Evolutionary conservation across 148 eudicot genomes (phyloP), one percentile per base, ranked within the genome.

Genomic region (Diospyros kaki): DNA sequence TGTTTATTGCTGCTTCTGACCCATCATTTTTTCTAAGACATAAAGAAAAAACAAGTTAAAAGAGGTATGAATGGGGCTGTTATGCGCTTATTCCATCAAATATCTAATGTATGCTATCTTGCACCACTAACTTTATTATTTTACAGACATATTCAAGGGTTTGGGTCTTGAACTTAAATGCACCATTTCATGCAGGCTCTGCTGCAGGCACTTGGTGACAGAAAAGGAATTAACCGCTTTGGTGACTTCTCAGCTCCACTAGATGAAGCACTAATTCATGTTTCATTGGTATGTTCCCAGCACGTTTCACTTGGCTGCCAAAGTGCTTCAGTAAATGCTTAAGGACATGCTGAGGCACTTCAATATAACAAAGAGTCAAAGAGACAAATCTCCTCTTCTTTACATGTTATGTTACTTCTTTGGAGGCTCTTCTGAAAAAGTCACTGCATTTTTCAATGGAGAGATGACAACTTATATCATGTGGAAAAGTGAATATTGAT

Each of bases 211-310:
- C 96, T 95, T 74, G 97, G 96, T 48, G 98, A 95, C 66, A 86
- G 97, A 74, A 90, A 88, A 83, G 96, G 97, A 69, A 95, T 95
- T 81, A 87, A 95, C 72, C 89, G 97, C 58, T 92, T 95, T 80
- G 98, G 98, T 42, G 89, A 92, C 79, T 92, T 95, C 85, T 83
- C 94, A 64, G 98, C 94, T 78, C 98, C 97, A 15, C 83, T 95
- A 61, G 97, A 92, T 84, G 98, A 95, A 87, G 96, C 98, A n/a
- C 77, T 90, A 66, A 73, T 95, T 69, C 97, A 92, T 72, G 97
- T 95, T 71, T 82, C 92, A 73, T 76, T 92, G 97, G 97, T 95
- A 92, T 81, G 92, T 64, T 79, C 11, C 77, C 65, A 12, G 39
- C 42, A 11, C 15, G 1, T 78, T 41, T 73, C 15, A 13, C 60